Conservation (phyloP, 2,329 filamentous ascomycete genomes). For the Aspergillus sclerotialis region DNA sequence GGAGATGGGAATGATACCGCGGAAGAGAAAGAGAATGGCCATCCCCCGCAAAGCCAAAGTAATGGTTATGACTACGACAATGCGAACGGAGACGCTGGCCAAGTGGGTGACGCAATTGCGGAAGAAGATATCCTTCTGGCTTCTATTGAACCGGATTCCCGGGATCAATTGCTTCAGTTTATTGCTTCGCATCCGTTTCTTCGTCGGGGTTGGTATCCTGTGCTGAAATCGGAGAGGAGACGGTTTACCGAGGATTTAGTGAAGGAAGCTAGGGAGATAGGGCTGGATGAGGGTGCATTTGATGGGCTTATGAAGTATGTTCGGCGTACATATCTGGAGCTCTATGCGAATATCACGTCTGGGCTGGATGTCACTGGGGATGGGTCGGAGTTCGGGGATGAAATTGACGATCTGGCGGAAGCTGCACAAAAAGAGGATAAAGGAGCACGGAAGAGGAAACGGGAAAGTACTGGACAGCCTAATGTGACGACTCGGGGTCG, state of each 20-base stretch:
- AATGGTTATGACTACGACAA: background rate
- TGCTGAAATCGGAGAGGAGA: slow-evolving; percentile 9
- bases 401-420: slow-evolving; percentile 11
- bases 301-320: slow-evolving; percentile 13
- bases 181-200: slow-evolving; percentile 15
- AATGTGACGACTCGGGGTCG: slow-evolving; percentile 2
- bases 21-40: background rate
- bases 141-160: slow-evolving; percentile 4
- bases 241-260: slow-evolving; percentile 15
- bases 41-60: background rate
- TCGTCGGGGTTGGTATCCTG: slow-evolving; percentile 8
- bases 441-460: slow-evolving; percentile 6
- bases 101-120: background rate
- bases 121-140: slow-evolving; percentile 12
- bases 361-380: background rate
- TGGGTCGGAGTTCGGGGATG: slow-evolving; percentile 14
- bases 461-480: background rate
- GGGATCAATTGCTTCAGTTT: slow-evolving; percentile 9
- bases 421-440: background rate
- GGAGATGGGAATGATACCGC: background rate
- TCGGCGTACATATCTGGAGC: slow-evolving; percentile 15
- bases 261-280: slow-evolving; percentile 7
- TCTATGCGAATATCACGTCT: slow-evolving; percentile 1
- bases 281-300: slow-evolving; percentile 9
- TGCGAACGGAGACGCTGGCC: too few relatives aligned